Percentiles rank a stretch among this genome's conserved stretches.
These are phyloP conservation scores for Fonsecaea monophora DNA, from an alignment of 2,329 filamentous ascomycete genomes.

Conservation along the genomic window DNA sequence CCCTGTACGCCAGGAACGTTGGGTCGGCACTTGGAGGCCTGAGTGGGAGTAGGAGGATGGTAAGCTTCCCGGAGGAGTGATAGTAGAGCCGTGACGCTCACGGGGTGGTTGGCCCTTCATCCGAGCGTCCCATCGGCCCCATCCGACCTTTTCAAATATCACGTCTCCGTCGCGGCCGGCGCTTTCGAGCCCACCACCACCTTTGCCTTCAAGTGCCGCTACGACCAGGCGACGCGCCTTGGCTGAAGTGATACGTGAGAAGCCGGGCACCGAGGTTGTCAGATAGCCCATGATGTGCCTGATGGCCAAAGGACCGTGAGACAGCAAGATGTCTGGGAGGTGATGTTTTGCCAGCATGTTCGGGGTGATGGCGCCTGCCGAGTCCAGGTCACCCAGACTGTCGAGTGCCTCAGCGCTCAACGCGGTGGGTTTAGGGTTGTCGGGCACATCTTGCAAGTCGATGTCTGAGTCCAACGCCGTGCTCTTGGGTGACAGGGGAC, in stretches of 20 bases:
- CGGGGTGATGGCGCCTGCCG: constrained; percentile 82
- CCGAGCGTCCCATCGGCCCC: constrained; percentile 93
- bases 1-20: constrained; percentile 42
- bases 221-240: constrained; percentile 92
- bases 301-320: constrained; percentile 89
- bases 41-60: constrained; percentile 53
- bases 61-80: constrained; percentile 50
- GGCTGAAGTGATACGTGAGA: constrained; percentile 80
- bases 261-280: constrained; percentile 90
- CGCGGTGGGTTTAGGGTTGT: constrained; percentile 52
- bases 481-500: constrained; percentile 51
- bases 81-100: constrained; percentile 40
- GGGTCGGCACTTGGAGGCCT: constrained; percentile 57
- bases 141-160: constrained; percentile 90
- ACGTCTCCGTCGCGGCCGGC: constrained; percentile 64
- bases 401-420: constrained; percentile 55
- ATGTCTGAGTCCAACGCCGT: constrained; percentile 79
- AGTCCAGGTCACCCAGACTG: constrained; percentile 67
- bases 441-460: constrained; percentile 75
- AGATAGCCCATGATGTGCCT: constrained; percentile 94
- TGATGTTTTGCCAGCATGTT: constrained; percentile 86
- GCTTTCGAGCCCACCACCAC: constrained; percentile 58
- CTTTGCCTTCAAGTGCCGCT: constrained; percentile 82
- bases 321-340: constrained; percentile 86
- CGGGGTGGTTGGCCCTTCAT: constrained; percentile 66